Evolutionary conservation across 1,284 basidiomycete genomes (phyloP), one percentile per base, ranked within the genome.

Genomic region (Neolentinus lepideus): DNA sequence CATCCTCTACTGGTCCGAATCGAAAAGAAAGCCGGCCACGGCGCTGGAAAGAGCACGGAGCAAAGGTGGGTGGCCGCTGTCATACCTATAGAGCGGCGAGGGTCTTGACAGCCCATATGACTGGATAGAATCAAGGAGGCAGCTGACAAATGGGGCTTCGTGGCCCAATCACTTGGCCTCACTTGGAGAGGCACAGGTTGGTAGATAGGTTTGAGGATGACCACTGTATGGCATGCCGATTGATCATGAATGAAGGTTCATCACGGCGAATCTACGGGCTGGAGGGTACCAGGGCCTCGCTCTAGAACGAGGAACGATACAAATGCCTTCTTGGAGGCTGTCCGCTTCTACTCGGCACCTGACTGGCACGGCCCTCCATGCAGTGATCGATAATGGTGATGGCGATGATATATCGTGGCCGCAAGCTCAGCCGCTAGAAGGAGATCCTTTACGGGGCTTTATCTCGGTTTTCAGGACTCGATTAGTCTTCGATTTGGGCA

Each of bases 11-110:
- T 92, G 12, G 74, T 92, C 54, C 78, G 89, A 16, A 81, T 92
- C 38, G 88, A 92, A 63, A 82, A 83, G 68, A 90, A 90, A 64
- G 80, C 87, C 1, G 90, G 90, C 0, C 90, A 92, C 62, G 90
- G 89, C 1, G 84, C 85, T 1, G 90, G 90, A 3, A 90, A 89
- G 70, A 83, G 80, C 21, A 92, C 88, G 1, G 83, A 85, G 61
- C 81, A 88, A 72, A 79, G 79, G 87, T 85, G 63, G 27, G 71
- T 62, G 24, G n/a, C 1, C 19, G 16, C 19, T 43, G 12, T 43
- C 38, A 21, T 16, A 43, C 19, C 16, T 16, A 21, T 43, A 4
- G 38, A 43, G 6, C 19, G 19, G 16, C 6, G n/a, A 43, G 6
- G 4, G 6, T 43, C 19, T 16, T 43, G 16, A 43, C 19, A 21